Evolutionary conservation across 1,139 yeast species (phyloP).

Genomic region (Zhuliangozyma blackwelliae): DNA sequence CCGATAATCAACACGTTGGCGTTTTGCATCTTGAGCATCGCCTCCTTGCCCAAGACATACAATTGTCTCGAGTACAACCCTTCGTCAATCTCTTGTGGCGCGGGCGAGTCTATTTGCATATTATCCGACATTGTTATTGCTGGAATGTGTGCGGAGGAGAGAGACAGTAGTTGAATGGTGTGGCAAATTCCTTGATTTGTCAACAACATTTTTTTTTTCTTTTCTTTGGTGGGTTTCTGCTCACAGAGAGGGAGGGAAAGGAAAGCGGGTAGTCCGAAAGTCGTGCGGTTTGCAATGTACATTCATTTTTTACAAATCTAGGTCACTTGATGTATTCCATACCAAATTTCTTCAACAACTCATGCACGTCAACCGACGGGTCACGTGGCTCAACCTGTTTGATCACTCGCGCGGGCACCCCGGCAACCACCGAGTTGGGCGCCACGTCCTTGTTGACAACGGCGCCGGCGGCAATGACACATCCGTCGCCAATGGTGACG

Average conservation of each 20-base stretch:
- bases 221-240: not conserved
- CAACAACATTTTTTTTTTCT: not conserved
- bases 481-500: constrained; percentile 58
- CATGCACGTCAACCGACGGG: constrained; percentile 9
- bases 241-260: not conserved
- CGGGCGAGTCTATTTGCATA: constrained; percentile 58
- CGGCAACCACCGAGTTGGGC: constrained; percentile 49
- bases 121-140: constrained; percentile 15
- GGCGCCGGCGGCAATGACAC: constrained; percentile 66
- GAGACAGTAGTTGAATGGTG: not conserved
- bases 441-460: constrained; percentile 58
- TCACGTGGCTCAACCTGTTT: constrained; percentile 20
- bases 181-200: not conserved
- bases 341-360: constrained; percentile 9
- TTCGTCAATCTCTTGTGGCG: constrained; percentile 67
- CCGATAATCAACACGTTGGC: constrained; percentile 89
- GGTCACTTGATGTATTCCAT: constrained; percentile 6
- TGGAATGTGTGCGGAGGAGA: not conserved
- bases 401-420: constrained; percentile 55
- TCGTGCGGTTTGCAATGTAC: no score
- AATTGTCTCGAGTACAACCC: constrained; percentile 92
- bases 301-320: no score
- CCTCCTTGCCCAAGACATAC: constrained; percentile 91
- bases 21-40: constrained; percentile 94
- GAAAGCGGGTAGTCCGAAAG: no score